Conservation (phyloP, 2,329 filamentous ascomycete genomes). For the Ceratocystis destructans region DNA sequence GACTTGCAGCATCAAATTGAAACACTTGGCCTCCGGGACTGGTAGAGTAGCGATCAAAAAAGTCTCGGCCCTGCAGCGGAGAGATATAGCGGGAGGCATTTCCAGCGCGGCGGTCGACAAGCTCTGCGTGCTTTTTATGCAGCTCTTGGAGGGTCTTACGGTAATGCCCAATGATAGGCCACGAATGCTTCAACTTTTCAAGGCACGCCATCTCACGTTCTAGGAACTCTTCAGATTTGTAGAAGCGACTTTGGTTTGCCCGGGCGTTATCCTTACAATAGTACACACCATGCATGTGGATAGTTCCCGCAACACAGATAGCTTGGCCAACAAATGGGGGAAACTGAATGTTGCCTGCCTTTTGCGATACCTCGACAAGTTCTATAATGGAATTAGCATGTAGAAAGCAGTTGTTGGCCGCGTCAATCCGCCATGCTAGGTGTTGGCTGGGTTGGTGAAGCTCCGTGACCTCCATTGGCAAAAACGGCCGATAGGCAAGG, state of each 20-base stretch:
- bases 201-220: constrained; percentile 69
- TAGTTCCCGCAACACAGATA: constrained; percentile 72
- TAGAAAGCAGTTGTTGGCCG: constrained; percentile 72
- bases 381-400: constrained; percentile 82
- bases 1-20: constrained; percentile 58
- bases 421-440: constrained; percentile 85
- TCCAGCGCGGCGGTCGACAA: constrained; percentile 37
- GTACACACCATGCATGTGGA: constrained; percentile 74
- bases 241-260: constrained; percentile 48
- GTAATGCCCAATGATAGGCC: constrained; percentile 69
- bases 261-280: constrained; percentile 45
- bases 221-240: constrained; percentile 52
- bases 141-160: constrained; percentile 64
- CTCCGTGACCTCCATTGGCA: constrained; percentile 72
- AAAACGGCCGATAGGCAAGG: constrained; percentile 71
- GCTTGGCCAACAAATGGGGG: constrained; percentile 78
- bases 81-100: constrained; percentile 1
- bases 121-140: constrained; percentile 62
- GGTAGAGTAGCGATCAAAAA: constrained; percentile 61
- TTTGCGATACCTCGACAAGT: constrained; percentile 63
- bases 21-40: constrained; percentile 46
- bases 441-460: constrained; percentile 68
- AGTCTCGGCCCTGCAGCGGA: constrained; percentile 36
- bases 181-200: constrained; percentile 56
- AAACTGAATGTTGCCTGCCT: constrained; percentile 65